Evolutionary conservation across 768 basidiomycete genomes (phyloP), one percentile per base, ranked within the genome.

Genomic region (Dioszegia aurantiaca): DNA sequence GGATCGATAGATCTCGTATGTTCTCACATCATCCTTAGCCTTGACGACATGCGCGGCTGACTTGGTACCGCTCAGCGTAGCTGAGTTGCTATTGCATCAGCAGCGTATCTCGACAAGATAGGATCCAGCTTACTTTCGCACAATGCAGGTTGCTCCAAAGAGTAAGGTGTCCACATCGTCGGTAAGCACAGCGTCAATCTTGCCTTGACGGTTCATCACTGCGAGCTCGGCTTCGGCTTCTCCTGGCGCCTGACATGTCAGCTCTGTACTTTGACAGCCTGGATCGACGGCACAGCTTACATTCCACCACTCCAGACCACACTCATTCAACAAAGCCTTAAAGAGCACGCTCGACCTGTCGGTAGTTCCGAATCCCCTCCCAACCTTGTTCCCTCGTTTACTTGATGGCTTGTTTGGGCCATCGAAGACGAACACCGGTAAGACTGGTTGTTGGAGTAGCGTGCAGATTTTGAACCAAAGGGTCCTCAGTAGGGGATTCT

Each of bases 191-290:
- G 86, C 89, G 70, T 97, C 93, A 56, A 97, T 87, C 52, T 87
- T 75, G 2, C 90, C 90, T 41, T 86, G 83, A 3, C 82, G 80
- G 66, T 90, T 92, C 53, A 97, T 80, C 61, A 88, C 86, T 0
- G 92, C 92, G 2, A 97, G 80, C 70, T 94, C 92, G 0, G 92
- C 92, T 75, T 97, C 93, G 0, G 93, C 93, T 77, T 95, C 93
- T 17, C 90, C 91, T 5, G 92, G 92, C 16, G 90, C 81, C 80
- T 80, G 36, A 3, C 27, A 28, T 36, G 45, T 52, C 57, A 56
- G 55, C 44, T 23, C 31, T 9, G n/a, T n/a, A n/a, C n/a, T n/a
- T n/a, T n/a, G n/a, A n/a, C 27, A 17, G 33, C 33, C 14, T 14
- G 27, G 21, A 30, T 51, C 39, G 26, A 1, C 37, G 12, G n/a